Conservation (phyloP, 108 stramenopile genomes). For the Conticribra guillardii region DNA sequence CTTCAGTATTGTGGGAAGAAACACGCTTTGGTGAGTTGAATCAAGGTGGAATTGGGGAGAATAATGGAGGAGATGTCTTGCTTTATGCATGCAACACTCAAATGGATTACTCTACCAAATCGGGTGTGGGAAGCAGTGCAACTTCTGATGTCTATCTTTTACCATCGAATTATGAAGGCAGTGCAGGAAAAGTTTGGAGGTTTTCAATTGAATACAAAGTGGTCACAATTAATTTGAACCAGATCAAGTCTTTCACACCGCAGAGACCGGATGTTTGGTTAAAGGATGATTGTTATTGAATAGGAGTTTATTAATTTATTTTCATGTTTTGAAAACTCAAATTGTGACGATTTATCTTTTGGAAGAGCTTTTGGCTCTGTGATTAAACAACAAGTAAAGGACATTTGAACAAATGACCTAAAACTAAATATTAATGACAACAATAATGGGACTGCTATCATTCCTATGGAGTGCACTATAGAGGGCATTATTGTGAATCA, state of each 20-base stretch:
- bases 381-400: no score
- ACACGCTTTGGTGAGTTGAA: not conserved
- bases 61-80: constrained; percentile 11
- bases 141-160: constrained; percentile 41
- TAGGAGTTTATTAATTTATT: no score
- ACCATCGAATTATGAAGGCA: constrained; percentile 2
- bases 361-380: no score
- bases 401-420: no score
- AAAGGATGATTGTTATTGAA: constrained; percentile 38
- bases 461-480: no score
- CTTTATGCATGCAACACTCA: constrained; percentile 42
- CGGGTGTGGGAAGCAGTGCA: constrained; percentile 10
- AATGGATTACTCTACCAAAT: constrained; percentile 8
- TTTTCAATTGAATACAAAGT: constrained; percentile 46
- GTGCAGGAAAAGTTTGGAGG: constrained; percentile 28
- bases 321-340: no score
- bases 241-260: constrained; percentile 31
- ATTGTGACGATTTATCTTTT: no score
- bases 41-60: constrained; percentile 30
- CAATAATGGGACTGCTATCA: no score
- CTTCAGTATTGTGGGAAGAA: constrained; percentile 15
- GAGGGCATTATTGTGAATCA: no score
- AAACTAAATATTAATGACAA: no score
- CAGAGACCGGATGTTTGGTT: constrained; percentile 47
- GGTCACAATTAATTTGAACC: constrained; percentile 34